Base-by-base conservation (phyloP, 2,329 filamentous ascomycete species). In the Orbilia quercus region DNA sequence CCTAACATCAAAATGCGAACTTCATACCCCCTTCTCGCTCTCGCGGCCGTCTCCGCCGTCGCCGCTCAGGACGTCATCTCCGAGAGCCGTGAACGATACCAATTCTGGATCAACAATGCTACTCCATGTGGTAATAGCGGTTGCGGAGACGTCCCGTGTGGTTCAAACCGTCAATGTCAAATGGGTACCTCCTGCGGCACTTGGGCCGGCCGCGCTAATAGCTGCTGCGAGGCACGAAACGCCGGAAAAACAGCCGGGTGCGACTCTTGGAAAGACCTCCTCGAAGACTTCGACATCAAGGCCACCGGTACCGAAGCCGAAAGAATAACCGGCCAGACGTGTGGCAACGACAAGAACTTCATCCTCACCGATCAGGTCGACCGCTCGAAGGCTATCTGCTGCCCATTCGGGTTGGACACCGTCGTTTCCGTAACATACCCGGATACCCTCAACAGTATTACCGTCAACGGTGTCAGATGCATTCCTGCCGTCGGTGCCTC, bases 241-340 rank as follows among this genome's bases (percentile, higher is more conserved):
- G 20, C 7, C 16, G 31, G 57, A 4, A 5, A 22, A 2, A 16
- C 2, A 14, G 0, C n/a, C 16, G 47, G 28, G 4, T 70, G 65
- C 38, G 12, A 7, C 0, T 36, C 51, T 11, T 70, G n/a, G 7
- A 40, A 50, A 12, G 65, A 63, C 20, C 0, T 47, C 9, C 65
- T 70, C 40, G 57, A 63, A 16, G 14, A 58, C 12, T 47, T 62
- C 40, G 44, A 63, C 50, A 11, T 57, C 16, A 51, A 25, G 1
- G 31, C 57, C n/a, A 31, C 1, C 1, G 65, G 65, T 7, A 36
- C 20, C 7, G 50, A 45, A 4, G 25, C 57, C 12, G 22, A 18
- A 11, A 59, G 36, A 5, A 57, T 55, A 2, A 93, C 94, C 62
- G 97, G 97, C 83, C 96, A 97, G 80, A 94, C 93, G 64, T 98